Conservation (phyloP, 164 flowering plant species). For the Kalanchoe fedtschenkoi region DNA sequence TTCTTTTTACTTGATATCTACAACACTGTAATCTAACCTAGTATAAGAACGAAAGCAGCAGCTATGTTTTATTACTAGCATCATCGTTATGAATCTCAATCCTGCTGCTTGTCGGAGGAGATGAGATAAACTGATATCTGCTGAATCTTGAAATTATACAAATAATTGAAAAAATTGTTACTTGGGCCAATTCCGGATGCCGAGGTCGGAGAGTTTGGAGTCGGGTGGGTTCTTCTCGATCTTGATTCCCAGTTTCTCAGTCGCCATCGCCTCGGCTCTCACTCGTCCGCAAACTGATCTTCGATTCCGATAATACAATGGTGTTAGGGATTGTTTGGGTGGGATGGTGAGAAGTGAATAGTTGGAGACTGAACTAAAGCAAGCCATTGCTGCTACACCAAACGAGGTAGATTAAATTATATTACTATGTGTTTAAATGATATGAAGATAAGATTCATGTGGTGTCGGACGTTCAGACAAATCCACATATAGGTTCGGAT, state of each 20-base stretch:
- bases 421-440: background rate
- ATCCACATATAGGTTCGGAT: too few species aligned
- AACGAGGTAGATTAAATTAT: background rate
- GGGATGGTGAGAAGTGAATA: background rate
- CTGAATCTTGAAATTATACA: too few species aligned
- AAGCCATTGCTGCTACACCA: background rate
- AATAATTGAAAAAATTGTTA: slow-evolving; percentile 13
- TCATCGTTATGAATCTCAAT: too few species aligned
- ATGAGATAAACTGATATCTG: too few species aligned
- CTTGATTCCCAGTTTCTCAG: slow-evolving; percentile 60
- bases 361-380: background rate
- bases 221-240: slow-evolving; percentile 61
- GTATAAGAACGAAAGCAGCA: too few species aligned
- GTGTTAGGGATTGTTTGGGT: background rate
- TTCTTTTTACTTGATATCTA: too few species aligned
- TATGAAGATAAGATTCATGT: too few species aligned
- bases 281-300: slow-evolving; percentile 6
- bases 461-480: too few species aligned
- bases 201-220: slow-evolving; percentile 56
- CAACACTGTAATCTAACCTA: too few species aligned
- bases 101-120: too few species aligned
- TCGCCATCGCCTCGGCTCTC: slow-evolving; percentile 38
- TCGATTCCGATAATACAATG: background rate
- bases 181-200: slow-evolving; percentile 80
- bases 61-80: too few species aligned